Evolutionary conservation across 2,329 filamentous ascomycete genomes (phyloP), one percentile per base, ranked within the genome.

Genomic region (Fusarium pilosicola): DNA sequence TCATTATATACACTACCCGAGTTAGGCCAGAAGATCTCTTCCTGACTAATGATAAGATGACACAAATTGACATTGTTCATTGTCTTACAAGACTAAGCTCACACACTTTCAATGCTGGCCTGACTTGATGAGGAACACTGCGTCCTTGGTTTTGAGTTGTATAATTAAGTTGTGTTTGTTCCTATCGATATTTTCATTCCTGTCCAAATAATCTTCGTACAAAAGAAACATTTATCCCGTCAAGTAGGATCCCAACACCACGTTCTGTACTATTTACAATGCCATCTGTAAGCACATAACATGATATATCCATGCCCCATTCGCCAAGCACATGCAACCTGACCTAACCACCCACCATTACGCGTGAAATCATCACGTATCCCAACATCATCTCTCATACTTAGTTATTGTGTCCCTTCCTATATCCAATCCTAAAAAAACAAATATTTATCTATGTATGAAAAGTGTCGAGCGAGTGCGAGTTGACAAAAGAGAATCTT

Each of bases 401-500:
- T 71, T 70, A 71, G 34, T 48, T 65, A 24, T 56, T 59, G 61
- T 70, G 68, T 69, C 58, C 64, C 45, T 44, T 65, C 56, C 58
- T 51, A 65, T 55, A 41, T 57, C 56, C 65, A 32, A 51, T 52
- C 49, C 41, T 38, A 60, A 64, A 54, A 54, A 56, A 61, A 41
- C 46, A 63, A 62, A 52, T 17, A 44, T 55, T 58, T 51, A 57
- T 76, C 59, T 75, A 66, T 73, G 57, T 55, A 55, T 74, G 56
- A 59, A 44, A 62, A 58, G 42, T 56, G 32, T 52, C 22, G 55
- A 74, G 49, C 58, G 57, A 70, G 64, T 46, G 70, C 59, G 51
- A 49, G 28, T 62, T 59, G 56, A 78, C 70, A 78, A 77, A 79
- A 59, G 71, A 75, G 57, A 78, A 65, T 62, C 56, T 70, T 64